These are phyloP conservation scores for Wickerhamiella qilinensis DNA, from an alignment of 805 yeast genomes.

Conservation along the genomic window DNA sequence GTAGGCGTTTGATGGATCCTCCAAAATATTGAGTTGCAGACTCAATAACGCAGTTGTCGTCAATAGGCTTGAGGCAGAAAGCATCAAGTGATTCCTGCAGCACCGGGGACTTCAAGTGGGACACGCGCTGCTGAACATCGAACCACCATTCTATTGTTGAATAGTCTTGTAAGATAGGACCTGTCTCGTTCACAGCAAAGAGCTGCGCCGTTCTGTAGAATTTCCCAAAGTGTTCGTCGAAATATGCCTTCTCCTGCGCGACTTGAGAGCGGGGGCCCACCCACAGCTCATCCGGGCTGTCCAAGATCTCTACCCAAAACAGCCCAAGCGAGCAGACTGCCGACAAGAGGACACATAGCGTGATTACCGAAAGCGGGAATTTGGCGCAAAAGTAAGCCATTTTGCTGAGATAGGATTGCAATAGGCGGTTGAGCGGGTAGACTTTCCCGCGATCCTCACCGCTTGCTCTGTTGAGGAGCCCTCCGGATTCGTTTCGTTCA, in stretches of 20 bases:
- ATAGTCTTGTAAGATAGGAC: slow-evolving; percentile 47
- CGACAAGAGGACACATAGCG: slow-evolving; percentile 27
- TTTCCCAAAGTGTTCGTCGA: slow-evolving; percentile 75
- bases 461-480: slow-evolving; percentile 3
- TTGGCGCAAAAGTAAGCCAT: slow-evolving; percentile 45
- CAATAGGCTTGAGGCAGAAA: slow-evolving; percentile 67
- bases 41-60: slow-evolving; percentile 66
- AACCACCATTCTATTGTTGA: slow-evolving; percentile 78
- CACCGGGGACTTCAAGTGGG: slow-evolving; percentile 17
- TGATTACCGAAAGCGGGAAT: slow-evolving; percentile 39
- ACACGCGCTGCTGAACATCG: slow-evolving; percentile 47
- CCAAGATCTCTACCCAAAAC: slow-evolving; percentile 42
- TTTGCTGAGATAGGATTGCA: slow-evolving; percentile 33
- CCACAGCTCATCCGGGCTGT: slow-evolving; percentile 76
- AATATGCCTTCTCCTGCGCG: slow-evolving; percentile 44
- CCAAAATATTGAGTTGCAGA: slow-evolving; percentile 79
- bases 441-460: slow-evolving; percentile 5
- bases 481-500: slow-evolving; percentile 13
- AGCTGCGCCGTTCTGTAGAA: slow-evolving; percentile 81
- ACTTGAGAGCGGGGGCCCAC: slow-evolving; percentile 67
- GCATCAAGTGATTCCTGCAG: slow-evolving; percentile 33
- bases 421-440: slow-evolving; percentile 31
- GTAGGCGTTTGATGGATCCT: slow-evolving; percentile 37
- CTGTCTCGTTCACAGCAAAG: slow-evolving; percentile 52
- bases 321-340: slow-evolving; percentile 37